A percentile compares a stretch with the other conserved stretches of the same genome.
These are phyloP conservation scores for Urochloa ruziziensis DNA, from an alignment of 176 grass and related monocot genomes.

Conservation along the genomic window DNA sequence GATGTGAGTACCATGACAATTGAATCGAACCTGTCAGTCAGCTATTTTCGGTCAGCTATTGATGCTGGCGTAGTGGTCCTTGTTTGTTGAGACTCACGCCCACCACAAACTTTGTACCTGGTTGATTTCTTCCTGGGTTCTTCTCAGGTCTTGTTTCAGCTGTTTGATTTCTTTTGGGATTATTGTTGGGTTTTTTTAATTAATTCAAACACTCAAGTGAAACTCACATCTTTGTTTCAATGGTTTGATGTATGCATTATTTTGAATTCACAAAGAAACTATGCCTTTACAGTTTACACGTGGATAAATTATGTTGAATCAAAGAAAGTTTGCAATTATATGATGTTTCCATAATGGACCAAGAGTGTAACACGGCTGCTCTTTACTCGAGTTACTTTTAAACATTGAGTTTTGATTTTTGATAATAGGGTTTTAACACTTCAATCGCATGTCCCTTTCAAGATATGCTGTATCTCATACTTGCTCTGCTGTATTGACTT, in stretches of 20 bases:
- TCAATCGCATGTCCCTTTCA: background rate
- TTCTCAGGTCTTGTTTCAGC: too few relatives aligned
- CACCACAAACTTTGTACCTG: too few relatives aligned
- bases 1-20: background rate
- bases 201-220: background rate
- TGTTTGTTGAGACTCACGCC: background rate
- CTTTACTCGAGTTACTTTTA: background rate
- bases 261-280: too few relatives aligned
- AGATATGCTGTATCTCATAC: constrained; percentile 28
- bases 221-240: background rate
- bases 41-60: constrained; percentile 2
- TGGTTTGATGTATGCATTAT: too few relatives aligned
- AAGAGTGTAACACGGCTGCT: background rate
- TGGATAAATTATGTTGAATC: background rate
- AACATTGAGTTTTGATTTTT: background rate
- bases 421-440: background rate
- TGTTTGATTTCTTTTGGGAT: background rate
- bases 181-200: background rate
- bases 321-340: background rate
- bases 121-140: too few relatives aligned
- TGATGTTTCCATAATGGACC: background rate
- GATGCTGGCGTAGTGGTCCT: background rate
- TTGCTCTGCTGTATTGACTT: constrained; percentile 12
- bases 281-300: too few relatives aligned
- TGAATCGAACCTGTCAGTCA: background rate